Evolutionary conservation across 2,329 filamentous ascomycete genomes (phyloP).

Genomic region (Arthrobotrys sinensis): DNA sequence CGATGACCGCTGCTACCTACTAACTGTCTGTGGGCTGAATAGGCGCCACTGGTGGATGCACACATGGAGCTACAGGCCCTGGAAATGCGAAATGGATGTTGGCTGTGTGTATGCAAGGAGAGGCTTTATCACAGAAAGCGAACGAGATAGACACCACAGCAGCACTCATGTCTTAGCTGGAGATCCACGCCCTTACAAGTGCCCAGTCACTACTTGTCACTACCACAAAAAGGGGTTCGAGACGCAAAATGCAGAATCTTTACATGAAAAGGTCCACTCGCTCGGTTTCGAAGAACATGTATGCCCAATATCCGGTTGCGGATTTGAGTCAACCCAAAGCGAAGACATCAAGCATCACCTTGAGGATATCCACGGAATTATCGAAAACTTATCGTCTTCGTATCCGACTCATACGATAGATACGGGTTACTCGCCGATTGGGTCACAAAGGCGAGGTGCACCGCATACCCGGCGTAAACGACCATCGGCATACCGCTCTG

Average conservation of each 20-base stretch:
- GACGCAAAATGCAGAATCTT: conserved; percentile 44
- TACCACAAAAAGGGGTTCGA: conserved; percentile 61
- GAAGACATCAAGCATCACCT: conserved; percentile 55
- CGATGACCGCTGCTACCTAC: background rate
- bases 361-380: conserved; percentile 57
- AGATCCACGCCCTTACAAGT: conserved; percentile 55
- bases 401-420: conserved; percentile 21
- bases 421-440: background rate
- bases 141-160: conserved; percentile 50
- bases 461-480: conserved; percentile 37
- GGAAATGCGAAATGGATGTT: conserved; percentile 52
- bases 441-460: conserved; percentile 22
- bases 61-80: conserved; percentile 49
- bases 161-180: conserved; percentile 6
- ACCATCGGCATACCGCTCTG: conserved; percentile 23
- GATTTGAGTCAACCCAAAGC: conserved; percentile 44
- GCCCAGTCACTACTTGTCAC: conserved; percentile 46
- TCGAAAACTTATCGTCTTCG: conserved; percentile 23
- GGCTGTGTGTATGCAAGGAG: conserved; percentile 44
- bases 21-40: background rate
- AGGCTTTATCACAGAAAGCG: conserved; percentile 53
- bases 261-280: conserved; percentile 52
- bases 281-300: conserved; percentile 57
- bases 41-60: conserved; percentile 59
- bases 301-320: conserved; percentile 33